Percentiles rank a stretch among this genome's conserved stretches.
phyloP scores from a whole-genome alignment of 2,329 filamentous ascomycete species.

The Exserohilum rostratum region DNA sequence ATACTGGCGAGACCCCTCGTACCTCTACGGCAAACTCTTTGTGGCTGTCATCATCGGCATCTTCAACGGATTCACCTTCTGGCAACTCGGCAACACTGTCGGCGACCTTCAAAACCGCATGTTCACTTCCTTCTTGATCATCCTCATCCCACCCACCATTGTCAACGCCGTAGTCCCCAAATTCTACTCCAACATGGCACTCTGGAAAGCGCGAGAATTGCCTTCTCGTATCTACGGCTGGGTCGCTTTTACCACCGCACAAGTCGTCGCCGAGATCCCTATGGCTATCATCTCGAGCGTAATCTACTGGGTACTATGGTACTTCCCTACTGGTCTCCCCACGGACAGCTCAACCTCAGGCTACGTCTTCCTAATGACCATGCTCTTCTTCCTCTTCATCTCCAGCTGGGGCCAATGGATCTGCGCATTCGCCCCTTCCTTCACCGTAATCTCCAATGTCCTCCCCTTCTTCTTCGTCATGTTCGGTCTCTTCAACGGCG shows the following conservation, averaged over 20 bases:
- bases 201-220: constrained; percentile 76
- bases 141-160: constrained; percentile 68
- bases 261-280: constrained; percentile 75
- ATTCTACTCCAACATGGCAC: constrained; percentile 73
- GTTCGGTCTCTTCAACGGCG: constrained; percentile 77
- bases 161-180: constrained; percentile 78
- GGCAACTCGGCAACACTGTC: constrained; percentile 67
- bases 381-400: constrained; percentile 79
- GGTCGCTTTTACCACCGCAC: constrained; percentile 69
- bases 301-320: constrained; percentile 78
- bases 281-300: constrained; percentile 67
- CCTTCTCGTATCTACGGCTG: constrained; percentile 79
- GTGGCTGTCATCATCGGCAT: constrained; percentile 72
- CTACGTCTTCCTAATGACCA: constrained; percentile 78
- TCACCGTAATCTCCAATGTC: constrained; percentile 75
- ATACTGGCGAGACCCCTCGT: constrained; percentile 78
- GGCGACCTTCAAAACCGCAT: constrained; percentile 77
- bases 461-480: constrained; percentile 83
- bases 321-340: constrained; percentile 75
- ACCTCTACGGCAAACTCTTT: constrained; percentile 79
- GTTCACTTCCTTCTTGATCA: constrained; percentile 71
- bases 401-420: constrained; percentile 84
- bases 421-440: constrained; percentile 77
- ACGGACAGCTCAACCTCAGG: constrained; percentile 68
- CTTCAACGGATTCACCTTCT: constrained; percentile 83